These are phyloP conservation scores for Bonia amplexicaulis DNA, from an alignment of 176 grass and related monocot species.

Conservation along the genomic window DNA sequence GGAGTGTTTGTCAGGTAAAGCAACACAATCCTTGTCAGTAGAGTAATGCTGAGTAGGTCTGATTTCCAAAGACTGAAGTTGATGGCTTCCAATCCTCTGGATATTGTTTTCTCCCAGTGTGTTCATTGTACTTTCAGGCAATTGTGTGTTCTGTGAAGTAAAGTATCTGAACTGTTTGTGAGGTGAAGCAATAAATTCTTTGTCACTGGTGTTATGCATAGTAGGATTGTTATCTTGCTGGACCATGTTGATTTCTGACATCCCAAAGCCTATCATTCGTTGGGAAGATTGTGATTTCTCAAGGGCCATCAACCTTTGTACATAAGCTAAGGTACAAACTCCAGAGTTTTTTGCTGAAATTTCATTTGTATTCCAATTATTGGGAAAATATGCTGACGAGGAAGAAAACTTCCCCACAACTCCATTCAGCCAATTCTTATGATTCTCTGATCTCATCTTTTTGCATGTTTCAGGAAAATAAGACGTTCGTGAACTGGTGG, in stretches of 20 bases:
- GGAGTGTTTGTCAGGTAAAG: conserved; percentile 19
- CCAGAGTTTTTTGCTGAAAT: conserved; percentile 18
- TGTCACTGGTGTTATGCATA: neutral
- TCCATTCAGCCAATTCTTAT: conserved; percentile 21
- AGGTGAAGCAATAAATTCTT: conserved; percentile 18
- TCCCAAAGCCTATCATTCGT: conserved; percentile 8
- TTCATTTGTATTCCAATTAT: conserved; percentile 25
- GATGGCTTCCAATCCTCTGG: conserved; percentile 16
- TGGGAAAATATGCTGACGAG: neutral
- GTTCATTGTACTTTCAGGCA: conserved; percentile 16
- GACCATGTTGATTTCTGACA: conserved; percentile 19
- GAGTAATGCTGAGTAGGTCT: conserved; percentile 18
- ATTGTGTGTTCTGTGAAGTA: conserved; percentile 2
- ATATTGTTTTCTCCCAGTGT: conserved; percentile 17
- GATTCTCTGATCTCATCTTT: conserved; percentile 44
- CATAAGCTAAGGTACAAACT: conserved; percentile 32
- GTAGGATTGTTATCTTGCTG: conserved; percentile 9
- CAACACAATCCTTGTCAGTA: neutral
- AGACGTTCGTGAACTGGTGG: conserved; percentile 3
- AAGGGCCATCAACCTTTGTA: conserved; percentile 36
- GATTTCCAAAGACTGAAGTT: conserved; percentile 21
- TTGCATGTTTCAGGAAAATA: conserved; percentile 36
- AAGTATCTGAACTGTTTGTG: conserved; percentile 24
- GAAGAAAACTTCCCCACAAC: conserved; percentile 18
- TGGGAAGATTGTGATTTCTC: conserved; percentile 32